phyloP scores from a whole-genome alignment of 331 rosid species.

The Erythrophleum ivorense region DNA sequence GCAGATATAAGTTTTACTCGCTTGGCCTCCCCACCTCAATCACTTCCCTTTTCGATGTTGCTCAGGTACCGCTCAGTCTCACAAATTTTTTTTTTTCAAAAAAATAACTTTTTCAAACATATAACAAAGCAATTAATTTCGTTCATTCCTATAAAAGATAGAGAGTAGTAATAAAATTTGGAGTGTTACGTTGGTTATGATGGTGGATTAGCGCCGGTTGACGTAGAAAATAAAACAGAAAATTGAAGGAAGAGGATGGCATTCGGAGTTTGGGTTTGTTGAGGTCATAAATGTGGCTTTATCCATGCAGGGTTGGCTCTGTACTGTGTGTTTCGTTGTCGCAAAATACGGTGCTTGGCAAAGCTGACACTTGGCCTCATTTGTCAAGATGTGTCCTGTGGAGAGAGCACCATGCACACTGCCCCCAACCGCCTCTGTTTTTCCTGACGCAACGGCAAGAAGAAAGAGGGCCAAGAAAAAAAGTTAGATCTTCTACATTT shows the following conservation, averaged over 20 bases:
- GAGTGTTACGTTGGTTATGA: slow-evolving; percentile 12
- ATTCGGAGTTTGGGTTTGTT: slow-evolving; percentile 21
- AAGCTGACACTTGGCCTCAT: slow-evolving; percentile 31
- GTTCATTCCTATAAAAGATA: background rate
- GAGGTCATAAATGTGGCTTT: slow-evolving; percentile 25
- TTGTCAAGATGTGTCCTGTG: slow-evolving; percentile 18
- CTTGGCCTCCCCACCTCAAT: slow-evolving; percentile 52
- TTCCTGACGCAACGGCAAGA: too few relatives aligned
- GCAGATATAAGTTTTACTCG: slow-evolving; percentile 39
- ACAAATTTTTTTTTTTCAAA: too few relatives aligned
- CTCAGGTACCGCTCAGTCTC: background rate
- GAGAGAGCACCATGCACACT: background rate
- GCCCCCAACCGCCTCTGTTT: too few relatives aligned
- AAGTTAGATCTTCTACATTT: too few relatives aligned
- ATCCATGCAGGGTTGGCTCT: slow-evolving; percentile 27
- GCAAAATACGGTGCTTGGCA: slow-evolving; percentile 20
- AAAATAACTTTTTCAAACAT: background rate
- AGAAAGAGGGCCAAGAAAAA: too few relatives aligned
- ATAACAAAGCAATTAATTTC: background rate
- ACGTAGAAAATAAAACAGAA: slow-evolving; percentile 19
- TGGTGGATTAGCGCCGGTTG: background rate
- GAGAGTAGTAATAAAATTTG: background rate
- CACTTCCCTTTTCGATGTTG: slow-evolving; percentile 46
- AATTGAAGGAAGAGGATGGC: slow-evolving; percentile 10
- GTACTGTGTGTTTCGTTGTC: background rate